Conservation (phyloP, 106 monocot genomes). For the Xerophyta viscosa region DNA sequence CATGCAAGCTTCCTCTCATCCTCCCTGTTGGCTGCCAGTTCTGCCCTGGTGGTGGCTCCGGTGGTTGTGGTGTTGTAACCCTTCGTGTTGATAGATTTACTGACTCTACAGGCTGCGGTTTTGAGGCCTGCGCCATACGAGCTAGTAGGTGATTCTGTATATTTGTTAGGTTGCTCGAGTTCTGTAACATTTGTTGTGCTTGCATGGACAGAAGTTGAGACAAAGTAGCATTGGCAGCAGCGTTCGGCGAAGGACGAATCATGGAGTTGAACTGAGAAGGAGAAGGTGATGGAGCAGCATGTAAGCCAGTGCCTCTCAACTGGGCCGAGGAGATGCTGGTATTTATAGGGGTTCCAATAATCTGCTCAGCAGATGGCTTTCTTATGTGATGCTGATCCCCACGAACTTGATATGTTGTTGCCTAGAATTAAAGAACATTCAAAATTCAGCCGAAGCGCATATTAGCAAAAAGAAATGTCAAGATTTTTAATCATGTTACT, state of each 20-base stretch:
- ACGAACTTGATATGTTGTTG: too few species aligned
- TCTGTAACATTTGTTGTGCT: conserved; percentile 7
- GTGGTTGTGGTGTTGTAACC: neutral
- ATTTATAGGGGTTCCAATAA: conserved; percentile 5
- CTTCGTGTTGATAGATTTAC: neutral
- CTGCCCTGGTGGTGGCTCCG: conserved; percentile 30
- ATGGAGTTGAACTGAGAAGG: too few species aligned
- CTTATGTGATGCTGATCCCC: conserved; percentile 6
- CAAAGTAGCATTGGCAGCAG: too few species aligned
- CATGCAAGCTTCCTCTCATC: conserved; percentile 86
- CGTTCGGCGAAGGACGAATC: too few species aligned
- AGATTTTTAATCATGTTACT: too few species aligned
- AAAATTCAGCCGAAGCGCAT: too few species aligned
- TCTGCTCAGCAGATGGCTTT: conserved; percentile 8
- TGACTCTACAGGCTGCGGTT: too few species aligned
- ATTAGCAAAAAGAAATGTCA: too few species aligned
- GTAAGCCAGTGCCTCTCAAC: conserved; percentile 7
- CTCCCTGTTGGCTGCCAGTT: conserved; percentile 67
- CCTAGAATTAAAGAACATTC: too few species aligned
- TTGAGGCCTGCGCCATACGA: conserved; percentile 3
- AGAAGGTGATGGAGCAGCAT: too few species aligned
- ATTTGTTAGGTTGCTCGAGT: neutral
- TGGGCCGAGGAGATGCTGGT: conserved; percentile 4
- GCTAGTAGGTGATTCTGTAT: neutral
- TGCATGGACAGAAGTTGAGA: neutral